Base-by-base conservation (phyloP, 2,329 filamentous ascomycete genomes). In the Lachnellula willkommii region DNA sequence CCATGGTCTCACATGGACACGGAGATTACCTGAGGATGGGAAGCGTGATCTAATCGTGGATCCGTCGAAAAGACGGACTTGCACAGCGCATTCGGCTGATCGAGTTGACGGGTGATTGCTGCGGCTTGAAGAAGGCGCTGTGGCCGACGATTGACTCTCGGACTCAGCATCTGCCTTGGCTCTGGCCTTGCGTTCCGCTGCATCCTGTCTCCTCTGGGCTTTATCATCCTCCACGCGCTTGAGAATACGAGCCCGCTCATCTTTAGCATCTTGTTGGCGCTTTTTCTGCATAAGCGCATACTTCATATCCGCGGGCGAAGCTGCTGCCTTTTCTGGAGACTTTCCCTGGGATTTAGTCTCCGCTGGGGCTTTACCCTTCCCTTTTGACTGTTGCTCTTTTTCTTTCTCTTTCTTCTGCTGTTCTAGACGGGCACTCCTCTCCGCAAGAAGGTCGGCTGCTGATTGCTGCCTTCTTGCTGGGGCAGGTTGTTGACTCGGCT, bases 41-140 rank as follows among this genome's bases (percentile, higher is more conserved):
- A 96, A 95, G 17, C 81, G 83, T 3, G 79, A 80, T 42, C 90
- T 84, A 17, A 96, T 81, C 1, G 85, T 91, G 11, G 85, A 86
- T 9, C 93, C 93, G 67, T 96, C 90, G 55, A 95, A 88, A 0
- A 96, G 77, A 7, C 92, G 83, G 17, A 96, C 82, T 65, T 94
- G 90, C 1, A 96, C 74, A 17, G 86, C 81, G 60, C 82, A 84
- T 39, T 71, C 69, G 47, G 60, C 58, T 66, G 59, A 55, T 5
- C 53, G 55, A 4, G 48, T 55, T 37, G 51, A 47, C 9, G 57
- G 61, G 22, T 15, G n/a, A 20, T 24, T 47, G 3, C 22, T 24
- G 20, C 20, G 36, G 9, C 6, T 35, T 12, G 59, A 48, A 52
- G 42, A 58, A 36, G 52, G 48, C 47, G 55, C 46, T 32, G 55